These are phyloP conservation scores for Camellia sinensis DNA, from an alignment of 148 eudicot species.

Conservation along the genomic window DNA sequence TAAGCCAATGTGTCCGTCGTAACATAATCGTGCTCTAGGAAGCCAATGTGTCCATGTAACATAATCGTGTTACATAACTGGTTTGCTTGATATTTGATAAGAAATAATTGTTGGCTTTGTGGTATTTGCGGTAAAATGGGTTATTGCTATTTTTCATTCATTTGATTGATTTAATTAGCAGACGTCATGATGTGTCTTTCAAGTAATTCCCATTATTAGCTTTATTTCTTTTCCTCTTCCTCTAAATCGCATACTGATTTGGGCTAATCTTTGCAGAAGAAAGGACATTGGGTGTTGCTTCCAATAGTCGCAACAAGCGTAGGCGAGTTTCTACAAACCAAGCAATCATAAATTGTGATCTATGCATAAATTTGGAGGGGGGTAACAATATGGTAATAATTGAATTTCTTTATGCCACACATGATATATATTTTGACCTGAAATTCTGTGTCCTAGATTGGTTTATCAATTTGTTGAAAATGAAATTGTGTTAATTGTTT, in stretches of 20 bases:
- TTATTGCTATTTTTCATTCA: not conserved
- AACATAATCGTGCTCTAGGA: too few relatives aligned
- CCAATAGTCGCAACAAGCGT: slow-evolving; percentile 43
- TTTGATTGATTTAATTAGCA: slow-evolving; percentile 3
- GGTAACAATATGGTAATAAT: slow-evolving; percentile 47
- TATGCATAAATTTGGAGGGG: slow-evolving; percentile 47
- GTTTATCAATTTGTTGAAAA: not conserved
- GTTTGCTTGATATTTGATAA: not conserved
- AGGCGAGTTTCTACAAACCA: slow-evolving; percentile 46
- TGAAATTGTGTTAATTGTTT: not conserved
- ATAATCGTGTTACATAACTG: not conserved
- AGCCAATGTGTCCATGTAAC: not conserved
- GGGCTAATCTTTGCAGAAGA: slow-evolving; percentile 30
- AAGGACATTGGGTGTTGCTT: slow-evolving; percentile 21
- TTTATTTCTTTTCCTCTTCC: slow-evolving; percentile 2
- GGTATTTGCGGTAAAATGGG: not conserved
- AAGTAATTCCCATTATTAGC: not conserved
- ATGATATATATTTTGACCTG: not conserved
- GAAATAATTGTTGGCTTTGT: not conserved
- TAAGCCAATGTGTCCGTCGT: not conserved
- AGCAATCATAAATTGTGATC: slow-evolving; percentile 50
- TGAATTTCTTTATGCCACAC: not conserved
- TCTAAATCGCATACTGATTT: slow-evolving; percentile 2
- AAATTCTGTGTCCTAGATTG: not conserved
- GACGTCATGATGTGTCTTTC: not conserved